These are phyloP conservation scores for Niebla homalea DNA, from an alignment of 495 filamentous ascomycete genomes.

Conservation along the genomic window DNA sequence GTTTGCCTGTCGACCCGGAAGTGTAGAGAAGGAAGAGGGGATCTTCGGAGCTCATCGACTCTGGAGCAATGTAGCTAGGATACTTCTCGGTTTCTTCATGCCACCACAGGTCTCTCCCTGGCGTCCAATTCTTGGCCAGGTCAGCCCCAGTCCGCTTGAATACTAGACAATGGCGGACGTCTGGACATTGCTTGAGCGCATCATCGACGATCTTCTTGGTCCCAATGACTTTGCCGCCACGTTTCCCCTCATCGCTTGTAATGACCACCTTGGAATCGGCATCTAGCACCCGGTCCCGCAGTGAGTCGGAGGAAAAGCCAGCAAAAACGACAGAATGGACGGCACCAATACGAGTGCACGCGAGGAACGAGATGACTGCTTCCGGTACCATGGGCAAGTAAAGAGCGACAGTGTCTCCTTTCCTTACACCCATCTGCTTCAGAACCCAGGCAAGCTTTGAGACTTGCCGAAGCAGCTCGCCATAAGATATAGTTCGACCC, in stretches of 20 bases:
- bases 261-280: constrained; percentile 84
- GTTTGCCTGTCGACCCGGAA: constrained; percentile 93
- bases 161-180: constrained; percentile 72
- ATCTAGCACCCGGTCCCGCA: constrained; percentile 90
- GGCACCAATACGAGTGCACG: constrained; percentile 83
- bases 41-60: constrained; percentile 81
- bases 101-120: constrained; percentile 92
- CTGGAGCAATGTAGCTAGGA: constrained; percentile 77
- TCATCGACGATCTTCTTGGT: constrained; percentile 99
- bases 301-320: constrained; percentile 92
- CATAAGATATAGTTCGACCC: constrained; percentile 82
- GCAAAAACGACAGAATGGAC: constrained; percentile 98
- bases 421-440: constrained; percentile 89
- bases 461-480: constrained; percentile 87
- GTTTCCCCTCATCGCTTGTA: constrained; percentile 93
- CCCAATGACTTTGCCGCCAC: constrained; percentile 92
- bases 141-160: constrained; percentile 94
- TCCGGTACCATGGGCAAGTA: constrained; percentile 99
- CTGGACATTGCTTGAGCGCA: constrained; percentile 91
- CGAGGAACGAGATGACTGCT: constrained; percentile 80
- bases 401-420: constrained; percentile 93
- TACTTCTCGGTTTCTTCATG: constrained; percentile 95
- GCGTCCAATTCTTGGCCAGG: constrained; percentile 60
- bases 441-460: constrained; percentile 74
- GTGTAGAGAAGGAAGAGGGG: constrained; percentile 97